Evolutionary conservation across 495 filamentous ascomycete species (phyloP).

Genomic region (Neurospora intermedia): DNA sequence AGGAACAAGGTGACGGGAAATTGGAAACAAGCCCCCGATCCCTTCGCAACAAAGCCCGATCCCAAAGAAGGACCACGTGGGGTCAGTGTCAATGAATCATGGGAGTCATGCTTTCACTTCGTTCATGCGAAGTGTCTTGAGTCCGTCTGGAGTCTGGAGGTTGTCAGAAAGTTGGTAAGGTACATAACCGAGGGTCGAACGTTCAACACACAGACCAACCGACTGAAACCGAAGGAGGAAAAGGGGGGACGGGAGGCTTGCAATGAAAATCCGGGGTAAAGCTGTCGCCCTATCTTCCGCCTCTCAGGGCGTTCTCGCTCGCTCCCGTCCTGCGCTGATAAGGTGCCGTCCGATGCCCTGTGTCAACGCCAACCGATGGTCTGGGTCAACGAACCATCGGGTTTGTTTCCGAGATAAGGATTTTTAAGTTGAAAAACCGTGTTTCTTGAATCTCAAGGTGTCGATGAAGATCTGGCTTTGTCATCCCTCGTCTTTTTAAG

Average conservation of each 20-base stretch:
- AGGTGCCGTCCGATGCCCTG: neutral
- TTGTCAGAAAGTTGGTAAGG: neutral
- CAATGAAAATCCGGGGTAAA: neutral
- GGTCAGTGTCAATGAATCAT: neutral
- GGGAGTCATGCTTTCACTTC: neutral
- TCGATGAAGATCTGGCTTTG: neutral
- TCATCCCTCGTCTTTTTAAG: neutral
- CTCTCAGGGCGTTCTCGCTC: neutral
- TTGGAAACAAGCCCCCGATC: neutral
- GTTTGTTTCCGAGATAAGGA: neutral
- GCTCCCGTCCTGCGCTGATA: neutral
- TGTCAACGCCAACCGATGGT: neutral
- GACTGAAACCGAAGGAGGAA: neutral
- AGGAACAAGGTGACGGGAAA: neutral
- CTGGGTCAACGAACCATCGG: neutral
- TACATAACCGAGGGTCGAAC: neutral
- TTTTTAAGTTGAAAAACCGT: neutral
- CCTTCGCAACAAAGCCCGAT: neutral
- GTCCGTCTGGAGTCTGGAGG: neutral
- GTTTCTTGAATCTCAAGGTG: neutral
- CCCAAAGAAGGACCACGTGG: neutral
- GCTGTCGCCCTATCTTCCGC: neutral
- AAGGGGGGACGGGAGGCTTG: neutral
- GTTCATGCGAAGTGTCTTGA: neutral
- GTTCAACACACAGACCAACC: neutral